Evolutionary conservation across 2,329 filamentous ascomycete genomes (phyloP).

Genomic region (Calonectria montana): DNA sequence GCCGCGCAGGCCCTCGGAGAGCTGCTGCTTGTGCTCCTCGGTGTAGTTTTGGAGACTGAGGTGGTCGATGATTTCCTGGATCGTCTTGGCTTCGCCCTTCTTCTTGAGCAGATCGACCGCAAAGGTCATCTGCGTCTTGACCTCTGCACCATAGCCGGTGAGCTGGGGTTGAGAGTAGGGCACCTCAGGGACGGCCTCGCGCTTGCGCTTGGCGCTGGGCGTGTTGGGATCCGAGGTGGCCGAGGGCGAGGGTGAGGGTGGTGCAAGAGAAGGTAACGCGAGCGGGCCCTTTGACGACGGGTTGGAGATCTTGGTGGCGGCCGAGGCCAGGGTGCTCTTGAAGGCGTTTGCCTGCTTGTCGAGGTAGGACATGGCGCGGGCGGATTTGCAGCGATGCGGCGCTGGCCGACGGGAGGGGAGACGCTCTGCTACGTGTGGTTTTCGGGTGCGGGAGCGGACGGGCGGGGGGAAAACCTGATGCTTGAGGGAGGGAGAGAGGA

Average conservation of each 20-base stretch:
- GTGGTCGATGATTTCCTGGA: constrained; percentile 83
- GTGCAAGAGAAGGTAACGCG: constrained; percentile 70
- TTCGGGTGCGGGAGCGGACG: background rate
- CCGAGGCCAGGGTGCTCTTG: constrained; percentile 70
- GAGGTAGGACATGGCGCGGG: constrained; percentile 69
- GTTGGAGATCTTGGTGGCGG: constrained; percentile 72
- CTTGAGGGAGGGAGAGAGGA: background rate
- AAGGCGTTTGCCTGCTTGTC: constrained; percentile 74
- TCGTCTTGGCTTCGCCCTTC: constrained; percentile 74
- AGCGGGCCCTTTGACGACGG: constrained; percentile 56
- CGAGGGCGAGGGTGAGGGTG: constrained; percentile 72
- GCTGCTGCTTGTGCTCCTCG: constrained; percentile 70
- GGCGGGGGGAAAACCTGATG: background rate
- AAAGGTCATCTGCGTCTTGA: constrained; percentile 89
- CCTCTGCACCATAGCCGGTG: constrained; percentile 80
- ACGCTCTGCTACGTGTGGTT: background rate
- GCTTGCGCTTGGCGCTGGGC: constrained; percentile 71
- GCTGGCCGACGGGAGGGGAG: constrained; percentile 1
- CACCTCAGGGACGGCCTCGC: constrained; percentile 65
- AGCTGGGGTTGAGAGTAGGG: constrained; percentile 80
- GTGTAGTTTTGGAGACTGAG: constrained; percentile 75
- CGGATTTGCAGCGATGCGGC: constrained; percentile 25
- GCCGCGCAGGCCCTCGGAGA: constrained; percentile 75
- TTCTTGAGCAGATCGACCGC: constrained; percentile 86
- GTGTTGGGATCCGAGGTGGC: constrained; percentile 70